Percentiles rank a stretch among this genome's conserved stretches.
phyloP scores from a whole-genome alignment of 2,329 filamentous ascomycete genomes.

The Fusarium sp. region DNA sequence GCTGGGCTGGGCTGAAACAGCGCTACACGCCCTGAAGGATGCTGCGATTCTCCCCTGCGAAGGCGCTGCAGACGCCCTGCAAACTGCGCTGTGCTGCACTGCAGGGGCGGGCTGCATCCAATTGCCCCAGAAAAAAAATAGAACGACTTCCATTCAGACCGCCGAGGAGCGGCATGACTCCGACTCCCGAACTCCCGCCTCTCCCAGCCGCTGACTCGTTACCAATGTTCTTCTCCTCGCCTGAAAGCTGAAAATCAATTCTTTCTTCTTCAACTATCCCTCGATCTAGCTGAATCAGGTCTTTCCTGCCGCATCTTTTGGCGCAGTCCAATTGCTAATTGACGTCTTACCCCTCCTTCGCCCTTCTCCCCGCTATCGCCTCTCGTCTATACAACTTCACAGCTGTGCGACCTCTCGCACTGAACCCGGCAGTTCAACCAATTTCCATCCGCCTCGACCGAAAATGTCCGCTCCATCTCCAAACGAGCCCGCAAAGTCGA shows the following conservation, averaged over 20 bases:
- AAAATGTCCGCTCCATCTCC: slow-evolving; percentile 41
- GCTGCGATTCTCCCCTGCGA: background rate
- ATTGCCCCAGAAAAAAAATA: slow-evolving; percentile 14
- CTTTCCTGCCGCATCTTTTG: background rate
- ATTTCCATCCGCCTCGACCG: background rate
- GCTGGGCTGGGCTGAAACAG: slow-evolving; percentile 14
- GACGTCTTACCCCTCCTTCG: slow-evolving; percentile 2
- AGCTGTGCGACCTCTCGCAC: slow-evolving; percentile 4
- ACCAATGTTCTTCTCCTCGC: slow-evolving; percentile 11
- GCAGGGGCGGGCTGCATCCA: slow-evolving; percentile 14
- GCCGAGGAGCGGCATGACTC: slow-evolving; percentile 46
- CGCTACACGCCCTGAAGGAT: slow-evolving; percentile 16
- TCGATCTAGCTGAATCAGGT: slow-evolving; percentile 1
- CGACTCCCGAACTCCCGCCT: slow-evolving; percentile 41
- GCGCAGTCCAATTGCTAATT: background rate
- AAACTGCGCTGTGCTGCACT: slow-evolving; percentile 19
- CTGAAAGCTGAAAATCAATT: slow-evolving; percentile 14
- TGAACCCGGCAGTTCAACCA: background rate
- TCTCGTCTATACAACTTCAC: background rate
- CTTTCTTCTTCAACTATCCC: slow-evolving; percentile 15
- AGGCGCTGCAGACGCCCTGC: slow-evolving; percentile 15
- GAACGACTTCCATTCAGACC: slow-evolving; percentile 32
- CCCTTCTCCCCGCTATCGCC: slow-evolving; percentile 11
- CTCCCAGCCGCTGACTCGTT: slow-evolving; percentile 27
- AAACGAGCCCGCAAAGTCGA: slow-evolving; percentile 48